These are phyloP conservation scores for Stereocaulon alpinum DNA, from an alignment of 495 filamentous ascomycete genomes.

Conservation along the genomic window DNA sequence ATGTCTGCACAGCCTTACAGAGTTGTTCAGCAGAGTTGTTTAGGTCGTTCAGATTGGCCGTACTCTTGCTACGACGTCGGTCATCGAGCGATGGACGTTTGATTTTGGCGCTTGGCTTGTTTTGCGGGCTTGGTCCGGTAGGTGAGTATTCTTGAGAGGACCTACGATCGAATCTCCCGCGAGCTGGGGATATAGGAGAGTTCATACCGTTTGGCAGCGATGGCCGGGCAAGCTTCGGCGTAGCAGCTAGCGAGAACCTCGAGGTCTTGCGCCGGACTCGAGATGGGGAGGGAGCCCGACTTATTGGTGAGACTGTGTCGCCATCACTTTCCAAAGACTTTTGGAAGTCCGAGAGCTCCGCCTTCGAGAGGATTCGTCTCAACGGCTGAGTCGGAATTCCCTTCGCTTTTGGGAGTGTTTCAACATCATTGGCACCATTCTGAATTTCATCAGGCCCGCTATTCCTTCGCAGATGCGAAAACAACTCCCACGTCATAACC, in stretches of 20 bases:
- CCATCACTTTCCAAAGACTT: constrained; percentile 29
- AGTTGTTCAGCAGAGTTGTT: constrained; percentile 70
- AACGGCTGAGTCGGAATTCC: constrained; percentile 47
- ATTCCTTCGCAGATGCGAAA: constrained; percentile 6
- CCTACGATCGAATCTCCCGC: constrained; percentile 24
- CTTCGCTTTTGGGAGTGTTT: constrained; percentile 42
- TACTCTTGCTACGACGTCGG: constrained; percentile 44
- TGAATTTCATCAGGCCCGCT: neutral
- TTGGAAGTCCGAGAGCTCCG: constrained; percentile 69
- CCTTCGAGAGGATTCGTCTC: constrained; percentile 62
- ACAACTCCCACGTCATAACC: constrained; percentile 72
- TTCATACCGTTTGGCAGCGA: constrained; percentile 31
- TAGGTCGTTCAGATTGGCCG: constrained; percentile 37
- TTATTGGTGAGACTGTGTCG: constrained; percentile 36
- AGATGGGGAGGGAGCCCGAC: constrained; percentile 52
- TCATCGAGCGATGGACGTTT: constrained; percentile 51
- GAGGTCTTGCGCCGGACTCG: constrained; percentile 47
- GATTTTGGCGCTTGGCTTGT: constrained; percentile 20
- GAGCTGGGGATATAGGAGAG: constrained; percentile 26
- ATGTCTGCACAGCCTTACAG: constrained; percentile 66
- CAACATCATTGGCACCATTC: constrained; percentile 26
- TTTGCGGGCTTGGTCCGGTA: constrained; percentile 34
- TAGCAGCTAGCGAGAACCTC: constrained; percentile 26
- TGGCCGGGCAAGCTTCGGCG: constrained; percentile 21
- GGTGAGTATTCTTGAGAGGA: constrained; percentile 33